These are phyloP conservation scores for Thalassiosira livingstoniorum DNA, from an alignment of 352 stramenopile species.

Conservation along the genomic window DNA sequence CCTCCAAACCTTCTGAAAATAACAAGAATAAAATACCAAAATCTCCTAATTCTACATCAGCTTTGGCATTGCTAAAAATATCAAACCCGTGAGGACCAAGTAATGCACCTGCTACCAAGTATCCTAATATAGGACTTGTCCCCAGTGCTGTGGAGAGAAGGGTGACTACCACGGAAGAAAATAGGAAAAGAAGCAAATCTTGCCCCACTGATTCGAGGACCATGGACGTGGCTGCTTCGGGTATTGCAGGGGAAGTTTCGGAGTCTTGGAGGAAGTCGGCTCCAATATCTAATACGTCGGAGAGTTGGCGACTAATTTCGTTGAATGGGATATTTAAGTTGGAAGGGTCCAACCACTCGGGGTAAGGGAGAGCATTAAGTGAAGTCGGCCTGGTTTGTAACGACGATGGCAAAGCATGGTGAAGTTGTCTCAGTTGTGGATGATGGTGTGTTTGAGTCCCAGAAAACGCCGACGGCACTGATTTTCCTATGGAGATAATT, in stretches of 20 bases:
- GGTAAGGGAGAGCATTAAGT: too few species aligned
- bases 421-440: too few species aligned
- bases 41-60: slow-evolving; percentile 82
- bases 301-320: slow-evolving; percentile 50
- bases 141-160: slow-evolving; percentile 66
- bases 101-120: slow-evolving; percentile 70
- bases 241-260: slow-evolving; percentile 23
- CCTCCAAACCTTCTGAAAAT: slow-evolving; percentile 85
- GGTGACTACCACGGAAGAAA: slow-evolving; percentile 76
- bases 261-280: slow-evolving; percentile 42
- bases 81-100: slow-evolving; percentile 80
- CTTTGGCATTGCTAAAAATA: slow-evolving; percentile 77
- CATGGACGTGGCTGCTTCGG: slow-evolving; percentile 50
- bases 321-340: slow-evolving; percentile 50
- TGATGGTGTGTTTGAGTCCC: too few species aligned
- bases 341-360: too few species aligned
- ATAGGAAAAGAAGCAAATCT: slow-evolving; percentile 82
- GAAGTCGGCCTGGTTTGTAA: too few species aligned
- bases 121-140: slow-evolving; percentile 83
- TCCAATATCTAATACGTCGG: slow-evolving; percentile 49
- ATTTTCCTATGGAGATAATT: too few species aligned
- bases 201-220: slow-evolving; percentile 65
- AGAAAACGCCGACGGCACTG: too few species aligned
- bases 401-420: too few species aligned
- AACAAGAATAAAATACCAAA: slow-evolving; percentile 88